Evolutionary conservation across 164 flowering plant genomes (phyloP).

Genomic region (Echeveria elegans): DNA sequence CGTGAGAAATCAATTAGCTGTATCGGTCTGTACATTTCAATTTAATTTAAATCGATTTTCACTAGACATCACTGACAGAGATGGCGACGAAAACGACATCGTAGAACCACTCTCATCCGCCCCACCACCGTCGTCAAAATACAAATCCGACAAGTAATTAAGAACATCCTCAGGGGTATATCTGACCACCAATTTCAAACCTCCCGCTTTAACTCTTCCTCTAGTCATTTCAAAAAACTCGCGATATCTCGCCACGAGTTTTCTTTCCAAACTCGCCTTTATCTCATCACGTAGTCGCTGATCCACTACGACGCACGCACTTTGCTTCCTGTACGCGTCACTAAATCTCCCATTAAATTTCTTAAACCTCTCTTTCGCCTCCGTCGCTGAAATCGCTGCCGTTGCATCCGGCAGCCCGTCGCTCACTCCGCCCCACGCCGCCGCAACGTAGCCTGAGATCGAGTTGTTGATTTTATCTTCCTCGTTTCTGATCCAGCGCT

Average conservation of each 20-base stretch:
- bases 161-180: constrained; percentile 45
- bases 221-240: constrained; percentile 22
- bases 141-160: constrained; percentile 39
- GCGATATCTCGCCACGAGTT: constrained; percentile 30
- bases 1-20: no score
- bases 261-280: constrained; percentile 28
- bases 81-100: constrained; percentile 13
- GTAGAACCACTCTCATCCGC: constrained; percentile 17
- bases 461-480: constrained; percentile 36
- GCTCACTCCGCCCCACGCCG: constrained; percentile 44
- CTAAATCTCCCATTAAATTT: constrained; percentile 42
- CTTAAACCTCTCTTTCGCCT: constrained; percentile 24
- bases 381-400: constrained; percentile 18
- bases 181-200: constrained; percentile 14
- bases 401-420: constrained; percentile 29
- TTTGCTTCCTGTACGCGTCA: constrained; percentile 31
- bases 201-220: constrained; percentile 3
- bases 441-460: constrained; percentile 32
- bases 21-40: no score
- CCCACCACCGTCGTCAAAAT: constrained; percentile 18
- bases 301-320: constrained; percentile 33
- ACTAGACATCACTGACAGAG: no score
- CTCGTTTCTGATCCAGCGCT: constrained; percentile 43
- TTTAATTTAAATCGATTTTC: no score
- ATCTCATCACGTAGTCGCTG: constrained; percentile 43